Percentiles rank a stretch among this genome's conserved stretches.
These are phyloP conservation scores for Ensete glaucum DNA, from an alignment of 176 grass and related monocot genomes.

Conservation along the genomic window DNA sequence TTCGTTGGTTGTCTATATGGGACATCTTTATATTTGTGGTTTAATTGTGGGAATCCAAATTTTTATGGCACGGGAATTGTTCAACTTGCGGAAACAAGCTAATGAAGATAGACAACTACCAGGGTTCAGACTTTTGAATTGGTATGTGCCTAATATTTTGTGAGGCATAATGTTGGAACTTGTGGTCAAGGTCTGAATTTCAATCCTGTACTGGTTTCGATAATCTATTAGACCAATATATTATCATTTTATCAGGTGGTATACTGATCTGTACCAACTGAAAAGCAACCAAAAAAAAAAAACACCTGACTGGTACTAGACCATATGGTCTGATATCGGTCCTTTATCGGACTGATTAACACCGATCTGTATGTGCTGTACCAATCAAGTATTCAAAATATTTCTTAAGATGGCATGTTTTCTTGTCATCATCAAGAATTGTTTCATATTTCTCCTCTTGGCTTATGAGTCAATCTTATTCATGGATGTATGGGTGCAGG, in stretches of 20 bases:
- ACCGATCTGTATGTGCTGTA: no score
- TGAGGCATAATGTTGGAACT: background rate
- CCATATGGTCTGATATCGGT: no score
- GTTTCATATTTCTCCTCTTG: background rate
- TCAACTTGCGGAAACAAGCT: slow-evolving; percentile 69
- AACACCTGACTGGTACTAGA: no score
- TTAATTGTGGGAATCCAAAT: slow-evolving; percentile 95
- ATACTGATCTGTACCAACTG: no score
- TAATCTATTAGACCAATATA: no score
- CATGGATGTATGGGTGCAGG: slow-evolving; percentile 23
- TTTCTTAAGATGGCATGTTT: background rate
- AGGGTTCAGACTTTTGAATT: slow-evolving; percentile 90
- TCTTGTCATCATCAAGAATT: background rate
- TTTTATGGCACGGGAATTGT: slow-evolving; percentile 86
- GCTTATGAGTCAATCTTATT: background rate
- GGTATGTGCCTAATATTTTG: slow-evolving; percentile 29
- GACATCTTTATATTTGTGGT: slow-evolving; percentile 96
- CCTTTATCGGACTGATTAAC: no score
- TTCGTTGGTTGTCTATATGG: slow-evolving; percentile 70
- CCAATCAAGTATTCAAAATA: no score
- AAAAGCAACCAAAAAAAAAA: no score
- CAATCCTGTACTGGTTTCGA: no score
- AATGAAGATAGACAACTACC: slow-evolving; percentile 84
- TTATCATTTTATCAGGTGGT: no score
- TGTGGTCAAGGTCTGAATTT: background rate